Evolutionary conservation across 169 alveolate species (phyloP).

Genomic region (Cyclospora cayetanensis): DNA sequence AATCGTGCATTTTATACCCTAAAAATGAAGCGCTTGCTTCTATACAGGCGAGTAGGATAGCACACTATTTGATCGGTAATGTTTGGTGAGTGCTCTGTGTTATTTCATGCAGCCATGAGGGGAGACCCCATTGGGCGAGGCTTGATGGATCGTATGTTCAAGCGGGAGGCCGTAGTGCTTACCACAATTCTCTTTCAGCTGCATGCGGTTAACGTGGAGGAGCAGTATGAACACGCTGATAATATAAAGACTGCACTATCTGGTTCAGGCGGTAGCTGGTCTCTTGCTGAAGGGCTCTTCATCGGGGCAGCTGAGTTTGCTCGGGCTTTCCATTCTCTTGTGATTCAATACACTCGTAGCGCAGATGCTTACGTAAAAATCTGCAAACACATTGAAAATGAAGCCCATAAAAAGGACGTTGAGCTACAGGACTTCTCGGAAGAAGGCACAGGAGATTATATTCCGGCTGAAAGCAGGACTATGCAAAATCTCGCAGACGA

Average conservation of each 20-base stretch:
- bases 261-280: constrained; percentile 50
- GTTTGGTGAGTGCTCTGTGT: not conserved
- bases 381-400: not conserved
- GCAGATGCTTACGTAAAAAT: not conserved
- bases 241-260: constrained; percentile 33
- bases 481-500: not conserved
- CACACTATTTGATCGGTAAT: too few species aligned
- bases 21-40: not conserved
- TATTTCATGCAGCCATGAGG: not conserved
- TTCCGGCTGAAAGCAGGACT: not conserved
- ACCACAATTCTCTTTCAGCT: constrained; percentile 59
- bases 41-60: not conserved
- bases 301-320: constrained; percentile 63
- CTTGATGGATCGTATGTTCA: constrained; percentile 25
- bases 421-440: too few species aligned
- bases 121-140: constrained; percentile 43
- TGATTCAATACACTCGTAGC: not conserved
- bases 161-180: constrained; percentile 53
- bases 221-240: not conserved
- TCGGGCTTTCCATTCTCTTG: not conserved
- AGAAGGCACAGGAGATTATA: not conserved
- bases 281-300: constrained; percentile 62
- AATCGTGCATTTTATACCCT: not conserved
- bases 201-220: constrained; percentile 59
- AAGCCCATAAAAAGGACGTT: not conserved